Evolutionary conservation across 1,284 basidiomycete genomes (phyloP).

Genomic region (Tranzscheliella williamsii): DNA sequence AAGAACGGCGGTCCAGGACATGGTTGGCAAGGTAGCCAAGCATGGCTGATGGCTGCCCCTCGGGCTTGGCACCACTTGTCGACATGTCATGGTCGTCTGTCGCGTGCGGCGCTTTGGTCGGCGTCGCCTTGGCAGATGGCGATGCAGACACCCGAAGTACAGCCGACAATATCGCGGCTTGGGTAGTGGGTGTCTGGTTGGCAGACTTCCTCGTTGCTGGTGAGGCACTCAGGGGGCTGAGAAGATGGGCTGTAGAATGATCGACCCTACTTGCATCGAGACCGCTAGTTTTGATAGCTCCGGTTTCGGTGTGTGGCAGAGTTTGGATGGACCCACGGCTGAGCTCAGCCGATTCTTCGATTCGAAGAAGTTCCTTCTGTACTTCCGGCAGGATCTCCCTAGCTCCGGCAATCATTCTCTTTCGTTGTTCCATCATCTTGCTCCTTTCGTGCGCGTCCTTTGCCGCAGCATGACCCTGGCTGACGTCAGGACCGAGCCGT

Average conservation of each 20-base stretch:
- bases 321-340: constrained; percentile 13
- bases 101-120: constrained; percentile 1
- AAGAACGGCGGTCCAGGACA: constrained; percentile 4
- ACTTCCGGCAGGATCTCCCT: constrained; percentile 41
- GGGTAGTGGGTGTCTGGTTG: constrained; percentile 19
- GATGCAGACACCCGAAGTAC: constrained; percentile 35
- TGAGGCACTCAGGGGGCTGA: constrained; percentile 31
- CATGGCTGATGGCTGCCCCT: constrained; percentile 25
- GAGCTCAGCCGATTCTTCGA: constrained; percentile 34
- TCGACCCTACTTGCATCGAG: no score
- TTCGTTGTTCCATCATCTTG: constrained; percentile 41
- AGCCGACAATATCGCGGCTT: constrained; percentile 35
- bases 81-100: not conserved
- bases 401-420: constrained; percentile 36
- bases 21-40: constrained; percentile 36
- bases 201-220: constrained; percentile 16
- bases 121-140: constrained; percentile 21
- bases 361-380: constrained; percentile 37
- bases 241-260: not conserved
- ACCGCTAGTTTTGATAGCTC: no score
- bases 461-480: constrained; percentile 23
- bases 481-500: constrained; percentile 35
- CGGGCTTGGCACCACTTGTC: constrained; percentile 1
- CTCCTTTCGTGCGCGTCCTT: constrained; percentile 21
- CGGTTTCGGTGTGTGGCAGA: not conserved